These are phyloP conservation scores for Zoysia matrella DNA, from an alignment of 202 grass and related monocot species.

Conservation along the genomic window DNA sequence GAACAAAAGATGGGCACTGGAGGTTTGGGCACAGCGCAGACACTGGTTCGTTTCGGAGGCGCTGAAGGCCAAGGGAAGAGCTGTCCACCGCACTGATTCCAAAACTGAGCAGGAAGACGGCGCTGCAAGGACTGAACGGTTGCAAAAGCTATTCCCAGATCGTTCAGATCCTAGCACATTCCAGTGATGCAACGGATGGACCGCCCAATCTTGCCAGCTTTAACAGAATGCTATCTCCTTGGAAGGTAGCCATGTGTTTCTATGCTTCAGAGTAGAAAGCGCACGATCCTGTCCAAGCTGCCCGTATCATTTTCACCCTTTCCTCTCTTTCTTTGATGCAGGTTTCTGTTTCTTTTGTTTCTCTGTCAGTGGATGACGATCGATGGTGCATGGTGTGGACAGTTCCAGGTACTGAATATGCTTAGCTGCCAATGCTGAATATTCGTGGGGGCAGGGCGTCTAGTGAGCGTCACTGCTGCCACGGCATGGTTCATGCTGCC, in stretches of 20 bases:
- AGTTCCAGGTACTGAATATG: no score
- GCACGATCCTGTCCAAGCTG: no score
- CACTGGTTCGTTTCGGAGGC: no score
- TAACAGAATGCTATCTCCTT: slow-evolving; percentile 4
- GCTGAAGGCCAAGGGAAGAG: neutral
- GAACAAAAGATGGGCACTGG: neutral
- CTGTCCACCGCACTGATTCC: neutral
- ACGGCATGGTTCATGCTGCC: no score
- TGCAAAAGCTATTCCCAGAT: slow-evolving; percentile 12
- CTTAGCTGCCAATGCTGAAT: no score
- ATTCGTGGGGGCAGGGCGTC: no score
- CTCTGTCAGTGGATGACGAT: no score
- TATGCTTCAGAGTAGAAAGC: neutral
- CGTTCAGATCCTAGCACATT: neutral
- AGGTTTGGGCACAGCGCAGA: neutral
- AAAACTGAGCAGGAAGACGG: neutral
- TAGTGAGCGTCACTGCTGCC: no score
- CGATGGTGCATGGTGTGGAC: no score
- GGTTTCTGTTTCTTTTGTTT: no score
- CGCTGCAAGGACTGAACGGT: neutral
- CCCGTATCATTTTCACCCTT: no score
- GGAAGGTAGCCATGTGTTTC: slow-evolving; percentile 11
- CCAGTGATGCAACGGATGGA: slow-evolving; percentile 13
- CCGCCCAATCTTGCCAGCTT: neutral
- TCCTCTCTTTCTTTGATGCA: no score